Conservation (phyloP, 768 basidiomycete genomes). For the Kwoniella sp. region DNA sequence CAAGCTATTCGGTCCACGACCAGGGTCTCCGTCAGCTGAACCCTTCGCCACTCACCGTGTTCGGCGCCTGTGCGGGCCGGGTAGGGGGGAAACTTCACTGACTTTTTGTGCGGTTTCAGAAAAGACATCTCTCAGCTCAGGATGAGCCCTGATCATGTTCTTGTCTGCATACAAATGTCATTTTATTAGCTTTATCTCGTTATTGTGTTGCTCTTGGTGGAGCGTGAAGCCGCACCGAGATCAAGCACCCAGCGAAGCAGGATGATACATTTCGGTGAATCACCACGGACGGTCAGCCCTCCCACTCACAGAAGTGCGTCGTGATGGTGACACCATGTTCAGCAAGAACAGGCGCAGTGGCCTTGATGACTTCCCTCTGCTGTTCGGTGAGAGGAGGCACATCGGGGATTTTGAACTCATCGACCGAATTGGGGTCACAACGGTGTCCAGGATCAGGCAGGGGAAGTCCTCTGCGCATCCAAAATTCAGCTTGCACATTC, state of each 20-base stretch:
- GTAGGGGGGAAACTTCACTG: background rate
- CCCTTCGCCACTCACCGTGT: background rate
- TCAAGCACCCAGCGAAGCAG: too few species aligned
- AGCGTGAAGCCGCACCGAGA: too few species aligned
- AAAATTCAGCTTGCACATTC: background rate
- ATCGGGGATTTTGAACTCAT: constrained; percentile 17
- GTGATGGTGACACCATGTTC: constrained; percentile 23
- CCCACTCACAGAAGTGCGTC: constrained; percentile 19
- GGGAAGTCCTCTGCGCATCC: constrained; percentile 7
- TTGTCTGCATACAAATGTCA: constrained; percentile 9
- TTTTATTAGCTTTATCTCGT: background rate
- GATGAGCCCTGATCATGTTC: constrained; percentile 22
- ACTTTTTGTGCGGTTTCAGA: constrained; percentile 19
- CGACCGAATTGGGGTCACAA: constrained; percentile 2
- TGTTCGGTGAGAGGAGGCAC: constrained; percentile 19
- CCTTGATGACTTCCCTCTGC: constrained; percentile 21
- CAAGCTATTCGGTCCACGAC: constrained; percentile 1
- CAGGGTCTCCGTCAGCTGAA: background rate
- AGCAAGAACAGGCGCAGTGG: constrained; percentile 17
- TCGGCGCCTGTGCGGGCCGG: too few species aligned
- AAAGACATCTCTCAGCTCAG: constrained; percentile 20
- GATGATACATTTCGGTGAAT: too few species aligned
- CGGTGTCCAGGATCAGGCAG: constrained; percentile 16
- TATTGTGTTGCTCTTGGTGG: background rate
- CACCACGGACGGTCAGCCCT: too few species aligned